These are phyloP conservation scores for Mycena kentingensis DNA, from an alignment of 768 basidiomycete species.

Conservation along the genomic window DNA sequence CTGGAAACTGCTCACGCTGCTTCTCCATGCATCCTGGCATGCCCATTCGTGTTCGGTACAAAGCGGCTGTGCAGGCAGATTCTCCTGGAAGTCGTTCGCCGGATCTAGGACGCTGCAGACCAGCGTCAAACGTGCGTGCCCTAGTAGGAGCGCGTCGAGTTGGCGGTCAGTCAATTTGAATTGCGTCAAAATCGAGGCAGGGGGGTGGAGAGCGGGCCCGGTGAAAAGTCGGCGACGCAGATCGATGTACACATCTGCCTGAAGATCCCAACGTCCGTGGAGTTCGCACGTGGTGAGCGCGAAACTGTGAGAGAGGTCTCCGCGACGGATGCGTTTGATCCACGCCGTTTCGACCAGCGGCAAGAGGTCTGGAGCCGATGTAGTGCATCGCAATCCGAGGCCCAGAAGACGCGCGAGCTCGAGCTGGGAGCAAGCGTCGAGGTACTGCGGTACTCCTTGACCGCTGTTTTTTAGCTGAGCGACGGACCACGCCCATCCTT, in stretches of 20 bases:
- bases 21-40: no score
- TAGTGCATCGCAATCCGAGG: neutral
- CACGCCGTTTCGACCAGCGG: neutral
- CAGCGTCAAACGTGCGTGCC: no score
- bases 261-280: neutral
- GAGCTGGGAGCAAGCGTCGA: neutral
- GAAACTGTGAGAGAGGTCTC: neutral
- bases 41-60: no score
- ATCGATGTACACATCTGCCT: neutral
- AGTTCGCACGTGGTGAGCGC: neutral
- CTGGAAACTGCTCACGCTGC: no score
- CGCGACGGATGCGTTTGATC: neutral
- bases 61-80: no score
- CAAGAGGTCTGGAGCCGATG: neutral
- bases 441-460: no score
- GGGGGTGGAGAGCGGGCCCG: neutral
- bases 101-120: no score
- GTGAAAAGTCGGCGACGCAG: neutral
- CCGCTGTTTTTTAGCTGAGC: no score
- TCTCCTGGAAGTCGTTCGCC: no score
- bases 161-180: neutral
- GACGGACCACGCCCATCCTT: conserved; percentile 7
- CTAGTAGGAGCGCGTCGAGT: neutral
- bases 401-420: neutral
- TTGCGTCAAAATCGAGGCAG: neutral